Percentiles rank a stretch among this genome's conserved stretches.
Conservation (phyloP, 768 basidiomycete genomes). For the Mrakia frigida region DNA sequence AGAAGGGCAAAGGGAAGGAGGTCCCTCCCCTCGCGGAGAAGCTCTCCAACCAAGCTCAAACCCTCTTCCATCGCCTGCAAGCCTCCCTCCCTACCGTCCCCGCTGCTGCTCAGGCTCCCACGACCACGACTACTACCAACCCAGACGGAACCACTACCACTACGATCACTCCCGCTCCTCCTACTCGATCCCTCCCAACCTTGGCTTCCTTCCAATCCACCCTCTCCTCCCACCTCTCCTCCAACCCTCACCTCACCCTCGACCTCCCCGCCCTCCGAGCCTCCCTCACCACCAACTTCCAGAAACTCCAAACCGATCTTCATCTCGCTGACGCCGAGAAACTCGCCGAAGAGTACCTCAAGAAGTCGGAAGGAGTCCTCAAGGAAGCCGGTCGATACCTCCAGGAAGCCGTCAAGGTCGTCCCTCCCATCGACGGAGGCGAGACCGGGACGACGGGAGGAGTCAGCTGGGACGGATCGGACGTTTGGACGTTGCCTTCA, state of each 20-base stretch:
- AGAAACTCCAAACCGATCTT: constrained; percentile 48
- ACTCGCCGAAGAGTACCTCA: constrained; percentile 73
- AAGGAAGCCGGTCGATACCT: constrained; percentile 55
- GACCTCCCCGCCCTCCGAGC: constrained; percentile 62
- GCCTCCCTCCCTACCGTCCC: constrained; percentile 29
- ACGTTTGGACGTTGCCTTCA: constrained; percentile 72
- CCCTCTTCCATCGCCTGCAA: constrained; percentile 24
- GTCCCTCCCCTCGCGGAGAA: constrained; percentile 4
- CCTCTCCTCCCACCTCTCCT: constrained; percentile 33
- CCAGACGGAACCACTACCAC: constrained; percentile 33
- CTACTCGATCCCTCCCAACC: constrained; percentile 35
- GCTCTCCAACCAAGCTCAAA: neutral
- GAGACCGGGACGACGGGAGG: constrained; percentile 41
- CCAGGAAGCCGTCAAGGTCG: constrained; percentile 84
- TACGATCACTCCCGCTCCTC: constrained; percentile 19
- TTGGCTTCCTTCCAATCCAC: constrained; percentile 36
- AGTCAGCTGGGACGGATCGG: constrained; percentile 74
- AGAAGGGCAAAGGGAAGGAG: constrained; percentile 42
- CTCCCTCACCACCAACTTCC: constrained; percentile 65
- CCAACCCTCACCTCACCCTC: constrained; percentile 45
- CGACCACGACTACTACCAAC: constrained; percentile 28
- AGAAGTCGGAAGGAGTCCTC: constrained; percentile 50
- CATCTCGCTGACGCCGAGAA: constrained; percentile 53
- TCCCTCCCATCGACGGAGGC: constrained; percentile 65
- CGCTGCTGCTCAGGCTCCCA: neutral